Percentiles rank a stretch among this genome's conserved stretches.
Evolutionary conservation across 2,329 filamentous ascomycete genomes (phyloP).

Genomic region (Sporothrix pseudoabietina): DNA sequence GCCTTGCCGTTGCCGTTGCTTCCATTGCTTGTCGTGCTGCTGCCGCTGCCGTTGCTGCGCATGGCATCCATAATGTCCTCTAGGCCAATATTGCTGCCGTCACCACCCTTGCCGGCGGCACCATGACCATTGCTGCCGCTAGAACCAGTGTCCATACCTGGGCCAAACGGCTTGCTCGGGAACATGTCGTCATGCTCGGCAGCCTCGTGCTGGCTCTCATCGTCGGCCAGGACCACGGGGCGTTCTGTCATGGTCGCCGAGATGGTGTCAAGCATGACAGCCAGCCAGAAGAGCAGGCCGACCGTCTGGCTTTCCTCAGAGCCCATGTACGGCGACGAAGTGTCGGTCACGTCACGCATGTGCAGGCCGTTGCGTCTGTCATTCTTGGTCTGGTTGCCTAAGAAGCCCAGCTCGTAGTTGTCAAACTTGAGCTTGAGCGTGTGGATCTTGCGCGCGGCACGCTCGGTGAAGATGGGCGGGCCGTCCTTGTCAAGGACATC

Average conservation of each 20-base stretch:
- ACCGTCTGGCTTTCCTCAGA: conserved; percentile 48
- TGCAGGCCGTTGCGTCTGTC: conserved; percentile 6
- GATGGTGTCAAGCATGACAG: conserved; percentile 61
- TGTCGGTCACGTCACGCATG: conserved; percentile 26
- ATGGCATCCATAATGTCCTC: conserved; percentile 5
- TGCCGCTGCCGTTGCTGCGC: background rate
- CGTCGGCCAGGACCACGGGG: conserved; percentile 45
- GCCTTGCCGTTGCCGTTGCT: background rate
- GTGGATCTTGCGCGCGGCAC: conserved; percentile 46
- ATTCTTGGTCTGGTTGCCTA: conserved; percentile 18
- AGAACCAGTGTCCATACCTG: background rate
- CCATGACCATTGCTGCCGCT: background rate
- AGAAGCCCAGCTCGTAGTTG: conserved; percentile 30
- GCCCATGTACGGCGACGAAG: background rate
- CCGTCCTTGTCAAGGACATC: conserved; percentile 38
- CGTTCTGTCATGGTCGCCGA: conserved; percentile 54
- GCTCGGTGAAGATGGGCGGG: conserved; percentile 44
- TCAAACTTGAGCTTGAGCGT: conserved; percentile 44
- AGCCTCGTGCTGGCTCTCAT: conserved; percentile 46
- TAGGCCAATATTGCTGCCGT: background rate
- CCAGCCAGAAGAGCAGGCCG: conserved; percentile 59
- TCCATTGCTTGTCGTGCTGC: background rate
- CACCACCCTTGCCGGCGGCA: background rate
- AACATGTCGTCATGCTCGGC: conserved; percentile 34
- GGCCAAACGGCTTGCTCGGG: conserved; percentile 30